phyloP scores from a whole-genome alignment of 2,329 filamentous ascomycete species.

The Aspergillus ochraceoroseus region DNA sequence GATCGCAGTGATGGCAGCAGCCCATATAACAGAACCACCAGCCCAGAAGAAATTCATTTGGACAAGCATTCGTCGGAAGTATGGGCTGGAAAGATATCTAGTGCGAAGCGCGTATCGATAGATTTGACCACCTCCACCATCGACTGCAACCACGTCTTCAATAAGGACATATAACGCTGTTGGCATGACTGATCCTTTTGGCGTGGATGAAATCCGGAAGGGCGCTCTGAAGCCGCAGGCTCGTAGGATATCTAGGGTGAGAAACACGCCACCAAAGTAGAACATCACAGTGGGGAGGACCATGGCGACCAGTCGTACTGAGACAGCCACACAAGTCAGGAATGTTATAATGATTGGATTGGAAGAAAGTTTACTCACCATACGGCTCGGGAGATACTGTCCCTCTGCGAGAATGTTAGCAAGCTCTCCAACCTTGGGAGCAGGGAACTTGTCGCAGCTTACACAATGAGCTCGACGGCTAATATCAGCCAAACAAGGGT shows the following conservation, averaged over 20 bases:
- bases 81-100: conserved; percentile 52
- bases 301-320: conserved; percentile 44
- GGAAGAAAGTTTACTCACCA: conserved; percentile 27
- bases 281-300: conserved; percentile 45
- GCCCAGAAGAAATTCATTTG: conserved; percentile 56
- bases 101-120: conserved; percentile 50
- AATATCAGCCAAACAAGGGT: conserved; percentile 44
- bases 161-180: conserved; percentile 62
- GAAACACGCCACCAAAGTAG: conserved; percentile 43
- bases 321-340: conserved; percentile 3
- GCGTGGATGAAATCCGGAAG: conserved; percentile 60
- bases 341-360: background rate
- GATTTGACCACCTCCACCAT: conserved; percentile 55
- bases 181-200: conserved; percentile 54
- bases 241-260: conserved; percentile 42
- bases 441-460: conserved; percentile 19
- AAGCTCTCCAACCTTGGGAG: background rate
- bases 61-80: conserved; percentile 52
- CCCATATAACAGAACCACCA: conserved; percentile 47
- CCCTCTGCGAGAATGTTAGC: conserved; percentile 31
- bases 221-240: conserved; percentile 48
- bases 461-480: conserved; percentile 42
- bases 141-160: conserved; percentile 64
- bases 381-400: conserved; percentile 40
- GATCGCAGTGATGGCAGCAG: conserved; percentile 46